Evolutionary conservation across 179 eudicot species (phyloP).

Genomic region (Vitellaria paradoxa): DNA sequence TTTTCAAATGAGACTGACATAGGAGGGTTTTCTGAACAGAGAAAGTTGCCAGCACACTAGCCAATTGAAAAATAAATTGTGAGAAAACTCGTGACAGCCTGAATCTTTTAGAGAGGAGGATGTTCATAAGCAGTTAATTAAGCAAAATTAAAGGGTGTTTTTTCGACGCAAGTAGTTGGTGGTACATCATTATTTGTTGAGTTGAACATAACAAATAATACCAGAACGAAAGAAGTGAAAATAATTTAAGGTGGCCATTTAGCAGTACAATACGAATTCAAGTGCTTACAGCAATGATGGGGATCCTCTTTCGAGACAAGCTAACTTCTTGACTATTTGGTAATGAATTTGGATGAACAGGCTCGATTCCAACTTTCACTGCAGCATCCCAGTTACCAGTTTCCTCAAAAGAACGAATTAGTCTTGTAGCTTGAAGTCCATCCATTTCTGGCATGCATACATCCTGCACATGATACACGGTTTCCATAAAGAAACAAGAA

Average conservation of each 20-base stretch:
- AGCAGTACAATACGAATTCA: neutral
- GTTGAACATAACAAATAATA: neutral
- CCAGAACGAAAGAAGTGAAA: neutral
- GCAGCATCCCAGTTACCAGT: conserved; percentile 90
- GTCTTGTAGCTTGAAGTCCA: conserved; percentile 90
- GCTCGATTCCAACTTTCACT: conserved; percentile 69
- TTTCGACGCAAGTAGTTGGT: neutral
- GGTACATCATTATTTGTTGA: neutral
- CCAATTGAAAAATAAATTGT: neutral
- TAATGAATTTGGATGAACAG: conserved; percentile 23
- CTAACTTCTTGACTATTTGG: conserved; percentile 25
- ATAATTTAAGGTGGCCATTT: neutral
- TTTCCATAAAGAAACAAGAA: neutral
- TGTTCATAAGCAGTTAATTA: neutral
- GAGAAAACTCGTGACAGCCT: neutral
- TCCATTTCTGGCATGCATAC: conserved; percentile 97
- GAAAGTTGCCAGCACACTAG: neutral
- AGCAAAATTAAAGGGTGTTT: neutral
- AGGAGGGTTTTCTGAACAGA: neutral
- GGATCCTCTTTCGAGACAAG: conserved; percentile 38
- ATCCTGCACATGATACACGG: conserved; percentile 46
- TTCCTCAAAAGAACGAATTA: conserved; percentile 83
- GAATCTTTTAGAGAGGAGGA: too few relatives aligned
- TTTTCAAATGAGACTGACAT: too few relatives aligned
- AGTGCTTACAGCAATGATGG: conserved; percentile 79